These are phyloP conservation scores for Poterioochromonas sp. DNA, from an alignment of 352 stramenopile species.

Conservation along the genomic window DNA sequence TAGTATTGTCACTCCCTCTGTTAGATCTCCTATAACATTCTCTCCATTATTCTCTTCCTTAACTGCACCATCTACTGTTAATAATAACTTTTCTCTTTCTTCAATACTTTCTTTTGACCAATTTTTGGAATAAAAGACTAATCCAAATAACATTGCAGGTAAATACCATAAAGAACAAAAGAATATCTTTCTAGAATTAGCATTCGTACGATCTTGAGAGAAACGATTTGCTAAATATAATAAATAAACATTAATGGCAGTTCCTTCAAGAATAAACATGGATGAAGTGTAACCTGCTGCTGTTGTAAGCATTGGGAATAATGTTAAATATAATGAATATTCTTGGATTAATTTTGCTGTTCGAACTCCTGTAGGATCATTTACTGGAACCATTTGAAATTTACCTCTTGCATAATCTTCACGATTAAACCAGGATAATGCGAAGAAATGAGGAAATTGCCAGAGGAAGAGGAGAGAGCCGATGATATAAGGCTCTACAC, in stretches of 20 bases:
- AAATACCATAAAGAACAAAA: constrained; percentile 94
- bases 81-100: not conserved
- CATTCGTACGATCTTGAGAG: constrained; percentile 79
- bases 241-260: constrained; percentile 86
- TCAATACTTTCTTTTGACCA: not conserved
- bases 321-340: constrained; percentile 86
- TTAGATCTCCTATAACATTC: not conserved
- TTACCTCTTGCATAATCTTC: constrained; percentile 58
- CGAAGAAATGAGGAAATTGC: constrained; percentile 99
- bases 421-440: constrained; percentile 76
- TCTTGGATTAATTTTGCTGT: constrained; percentile 79
- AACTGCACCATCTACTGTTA: not conserved
- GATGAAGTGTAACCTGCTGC: constrained; percentile 84
- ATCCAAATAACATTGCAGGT: constrained; percentile 88
- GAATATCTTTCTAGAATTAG: constrained; percentile 91
- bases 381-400: constrained; percentile 88
- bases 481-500: constrained; percentile 49
- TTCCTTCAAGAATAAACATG: constrained; percentile 96
- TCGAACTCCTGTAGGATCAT: constrained; percentile 75
- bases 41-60: not conserved
- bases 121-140: constrained; percentile 77
- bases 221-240: constrained; percentile 90
- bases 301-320: constrained; percentile 82
- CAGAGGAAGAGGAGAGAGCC: constrained; percentile 86
- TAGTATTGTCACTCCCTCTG: not conserved